Base-by-base conservation (phyloP, 2,329 filamentous ascomycete genomes). In the Ophiosphaerella narmari region DNA sequence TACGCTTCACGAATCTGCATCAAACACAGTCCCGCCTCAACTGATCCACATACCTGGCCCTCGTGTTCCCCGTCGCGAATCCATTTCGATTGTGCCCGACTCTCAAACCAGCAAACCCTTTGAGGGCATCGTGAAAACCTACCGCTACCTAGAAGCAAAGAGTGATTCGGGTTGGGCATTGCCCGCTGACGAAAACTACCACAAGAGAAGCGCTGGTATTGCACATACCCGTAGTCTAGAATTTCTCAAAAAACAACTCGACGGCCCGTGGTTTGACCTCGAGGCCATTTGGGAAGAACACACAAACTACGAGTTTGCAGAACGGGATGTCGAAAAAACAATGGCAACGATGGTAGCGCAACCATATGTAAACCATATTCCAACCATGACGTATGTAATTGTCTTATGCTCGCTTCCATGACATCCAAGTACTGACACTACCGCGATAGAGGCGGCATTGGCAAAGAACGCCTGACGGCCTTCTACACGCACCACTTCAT, bases 321-420 rank as follows among this genome's bases (percentile, higher is more conserved):
- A 86, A 47, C 80, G 87, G 9, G 83, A 83, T 2, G 87, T 90
- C 0, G 84, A 84, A 54, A 82, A 84, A 56, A 92, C 88, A 0
- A 91, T 92, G 88, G 79, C 78, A n/a, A 91, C 88, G 0, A 91
- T 92, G 88, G 87, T 91, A 1, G 79, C 86, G 40, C 84, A 90
- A 67, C 89, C 88, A 1, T 91, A 91, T 62, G 88, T 92, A 1
- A 91, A 91, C 65, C 87, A 91, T 65, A 78, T 91, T 2, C 86
- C 88, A 0, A 90, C 87, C 0, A 78, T 86, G 62, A 76, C 80
- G 62, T 62, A 43, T 33, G 57, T 61, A 33, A 48, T 7, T 38
- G n/a, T 3, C 35, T 14, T n/a, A 21, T 3, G n/a, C 35, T 0
- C 24, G 24, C 13, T 32, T 23, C 18, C 21, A 14, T 46, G 18